Evolutionary conservation across 2,329 filamentous ascomycete species (phyloP), one percentile per base, ranked within the genome.

Genomic region (Pseudogymnoascus sp.): DNA sequence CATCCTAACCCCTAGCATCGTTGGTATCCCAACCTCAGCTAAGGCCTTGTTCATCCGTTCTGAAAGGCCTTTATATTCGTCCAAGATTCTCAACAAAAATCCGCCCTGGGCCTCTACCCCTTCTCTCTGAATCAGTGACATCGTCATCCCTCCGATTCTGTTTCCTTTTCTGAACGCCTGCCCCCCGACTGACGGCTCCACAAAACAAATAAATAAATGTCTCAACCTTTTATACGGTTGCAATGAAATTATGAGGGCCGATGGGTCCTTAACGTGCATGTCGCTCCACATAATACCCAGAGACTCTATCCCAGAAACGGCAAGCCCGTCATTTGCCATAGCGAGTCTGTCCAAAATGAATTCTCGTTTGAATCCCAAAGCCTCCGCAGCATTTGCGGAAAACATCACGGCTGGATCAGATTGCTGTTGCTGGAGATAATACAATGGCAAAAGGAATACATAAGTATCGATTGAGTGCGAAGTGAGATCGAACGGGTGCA

Each of bases 241-340:
- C 7, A 55, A 55, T 35, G 49, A 29, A 12, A 33, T n/a, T 55
- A 55, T 55, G 19, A 55, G 49, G 3, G 8, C n/a, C n/a, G 49
- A 19, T 5, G 49, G 11, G 2, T 55, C 29, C 19, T 55, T 55
- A 33, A 55, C 33, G 10, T 55, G 49, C 49, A 55, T 55, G 11
- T 55, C 49, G 29, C 29, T 55, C 49, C 49, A 55, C 49, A 55
- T 55, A 21, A 55, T 55, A 29, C 49, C 49, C 16, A 55, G 11
- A 33, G 49, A 55, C 49, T 55, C 49, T 3, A 55, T 55, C 49
- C 16, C 12, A 33, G 49, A 55, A 55, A 55, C 49, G 6, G 16
- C n/a, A 33, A 12, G 29, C 2, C 49, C 49, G n/a, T 55, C 49
- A 3, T 55, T 14, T 35, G 49, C 29, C 4, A 5, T 21, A 12